phyloP scores from a whole-genome alignment of 192 early-diverging fungal species.

The Coemansia sp. region DNA sequence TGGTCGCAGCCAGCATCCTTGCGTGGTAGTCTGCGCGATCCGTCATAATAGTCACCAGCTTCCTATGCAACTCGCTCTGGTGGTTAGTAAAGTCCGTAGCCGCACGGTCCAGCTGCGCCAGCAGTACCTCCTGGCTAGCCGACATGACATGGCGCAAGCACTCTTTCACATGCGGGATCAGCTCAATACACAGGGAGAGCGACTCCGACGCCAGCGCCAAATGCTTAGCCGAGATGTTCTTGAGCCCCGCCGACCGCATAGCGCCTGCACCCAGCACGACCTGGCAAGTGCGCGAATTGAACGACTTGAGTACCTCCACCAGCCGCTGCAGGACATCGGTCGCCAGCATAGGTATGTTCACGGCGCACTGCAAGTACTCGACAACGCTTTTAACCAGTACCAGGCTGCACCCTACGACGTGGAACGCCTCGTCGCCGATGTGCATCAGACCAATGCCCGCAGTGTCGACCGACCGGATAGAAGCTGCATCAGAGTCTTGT shows the following conservation, averaged over 20 bases:
- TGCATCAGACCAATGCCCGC: conserved; percentile 68
- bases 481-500: conserved; percentile 44
- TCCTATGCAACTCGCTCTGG: conserved; percentile 87
- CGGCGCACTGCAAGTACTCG: conserved; percentile 87
- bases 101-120: conserved; percentile 90
- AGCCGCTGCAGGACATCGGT: conserved; percentile 89
- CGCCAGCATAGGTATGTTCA: conserved; percentile 75
- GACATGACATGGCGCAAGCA: conserved; percentile 74
- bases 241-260: conserved; percentile 93
- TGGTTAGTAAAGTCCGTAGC: conserved; percentile 86
- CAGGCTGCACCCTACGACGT: conserved; percentile 87
- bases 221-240: conserved; percentile 97
- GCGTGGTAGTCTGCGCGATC: conserved; percentile 82
- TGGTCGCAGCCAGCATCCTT: conserved; percentile 67
- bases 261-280: conserved; percentile 98
- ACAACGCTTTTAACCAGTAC: conserved; percentile 89
- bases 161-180: conserved; percentile 82
- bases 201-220: conserved; percentile 94
- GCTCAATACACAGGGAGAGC: conserved; percentile 80
- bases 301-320: conserved; percentile 81
- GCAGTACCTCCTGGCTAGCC: conserved; percentile 75
- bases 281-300: conserved; percentile 95
- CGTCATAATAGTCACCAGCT: conserved; percentile 94
- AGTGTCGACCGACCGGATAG: conserved; percentile 44
- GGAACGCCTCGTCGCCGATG: conserved; percentile 76